phyloP scores from a whole-genome alignment of 768 basidiomycete genomes.

The Tubosaeta sp. region DNA sequence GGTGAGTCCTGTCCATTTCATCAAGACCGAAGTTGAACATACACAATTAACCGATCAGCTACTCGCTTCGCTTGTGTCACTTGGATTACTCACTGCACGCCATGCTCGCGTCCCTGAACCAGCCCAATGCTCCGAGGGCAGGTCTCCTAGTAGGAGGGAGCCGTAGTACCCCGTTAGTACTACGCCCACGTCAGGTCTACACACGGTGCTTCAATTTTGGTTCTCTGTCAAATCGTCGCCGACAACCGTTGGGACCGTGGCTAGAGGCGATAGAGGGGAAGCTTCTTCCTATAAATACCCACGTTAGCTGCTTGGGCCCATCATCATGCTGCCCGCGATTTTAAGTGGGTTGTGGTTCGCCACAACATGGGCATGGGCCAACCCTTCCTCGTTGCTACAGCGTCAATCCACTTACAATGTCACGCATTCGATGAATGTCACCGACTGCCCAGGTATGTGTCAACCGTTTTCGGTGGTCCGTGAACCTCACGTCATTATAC shows the following conservation, averaged over 20 bases:
- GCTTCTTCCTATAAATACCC: background rate
- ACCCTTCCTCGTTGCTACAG: conserved; percentile 6
- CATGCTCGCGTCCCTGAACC: too few relatives aligned
- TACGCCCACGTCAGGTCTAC: too few relatives aligned
- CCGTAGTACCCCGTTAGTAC: too few relatives aligned
- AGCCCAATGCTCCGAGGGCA: too few relatives aligned
- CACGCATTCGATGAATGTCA: conserved; percentile 26
- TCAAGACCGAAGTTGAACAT: too few relatives aligned
- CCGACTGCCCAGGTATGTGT: conserved; percentile 29
- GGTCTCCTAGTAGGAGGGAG: too few relatives aligned
- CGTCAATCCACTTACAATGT: conserved; percentile 2
- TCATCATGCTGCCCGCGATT: conserved; percentile 10
- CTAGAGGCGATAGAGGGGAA: background rate
- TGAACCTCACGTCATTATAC: background rate
- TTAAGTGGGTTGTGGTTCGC: conserved; percentile 7
- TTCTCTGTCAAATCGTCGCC: background rate
- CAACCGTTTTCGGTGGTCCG: background rate
- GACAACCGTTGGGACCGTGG: background rate
- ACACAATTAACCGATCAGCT: too few relatives aligned
- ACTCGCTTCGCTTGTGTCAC: too few relatives aligned
- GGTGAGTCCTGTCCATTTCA: too few relatives aligned
- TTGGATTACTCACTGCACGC: too few relatives aligned
- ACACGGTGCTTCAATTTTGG: too few relatives aligned
- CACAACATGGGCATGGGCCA: conserved; percentile 1
- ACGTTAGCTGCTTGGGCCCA: background rate